A percentile compares a stretch with the other conserved stretches of the same genome.
These are phyloP conservation scores for Diaporthe australafricana DNA, from an alignment of 2,329 filamentous ascomycete genomes.

Conservation along the genomic window DNA sequence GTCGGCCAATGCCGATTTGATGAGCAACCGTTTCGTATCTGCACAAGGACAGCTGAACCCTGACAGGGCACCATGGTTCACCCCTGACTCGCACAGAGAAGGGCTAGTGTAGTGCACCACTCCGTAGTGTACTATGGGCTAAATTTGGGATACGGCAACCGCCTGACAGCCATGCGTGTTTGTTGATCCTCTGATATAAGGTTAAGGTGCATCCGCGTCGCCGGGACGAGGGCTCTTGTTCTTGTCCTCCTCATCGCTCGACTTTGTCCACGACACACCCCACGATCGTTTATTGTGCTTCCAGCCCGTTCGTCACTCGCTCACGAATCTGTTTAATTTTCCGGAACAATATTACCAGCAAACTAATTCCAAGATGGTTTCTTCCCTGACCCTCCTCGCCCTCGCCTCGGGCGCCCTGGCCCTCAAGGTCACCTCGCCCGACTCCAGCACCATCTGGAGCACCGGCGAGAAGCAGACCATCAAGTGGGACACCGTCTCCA, in stretches of 20 bases:
- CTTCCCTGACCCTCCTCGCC: slow-evolving; percentile 34
- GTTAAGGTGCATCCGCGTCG: slow-evolving; percentile 16
- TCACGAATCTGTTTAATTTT: slow-evolving; percentile 4
- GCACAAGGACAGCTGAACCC: slow-evolving; percentile 23
- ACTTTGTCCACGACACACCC: slow-evolving; percentile 20
- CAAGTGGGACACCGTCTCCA: slow-evolving; percentile 34
- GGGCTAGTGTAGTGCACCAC: too few relatives aligned
- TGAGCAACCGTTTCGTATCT: slow-evolving; percentile 32
- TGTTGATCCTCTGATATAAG: slow-evolving; percentile 31
- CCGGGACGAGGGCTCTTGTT: slow-evolving; percentile 14
- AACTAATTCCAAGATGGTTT: slow-evolving; percentile 34
- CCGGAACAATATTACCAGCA: not conserved
- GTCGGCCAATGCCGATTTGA: slow-evolving; percentile 31
- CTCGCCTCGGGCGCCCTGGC: slow-evolving; percentile 35
- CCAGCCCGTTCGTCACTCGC: slow-evolving; percentile 33
- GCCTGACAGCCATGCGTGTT: not conserved
- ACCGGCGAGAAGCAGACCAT: slow-evolving; percentile 36
- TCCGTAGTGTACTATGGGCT: slow-evolving; percentile 24
- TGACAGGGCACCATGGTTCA: slow-evolving; percentile 10
- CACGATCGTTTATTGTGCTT: slow-evolving; percentile 27
- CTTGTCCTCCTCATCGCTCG: slow-evolving; percentile 1
- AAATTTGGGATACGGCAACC: slow-evolving; percentile 28
- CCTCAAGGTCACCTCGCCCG: slow-evolving; percentile 37
- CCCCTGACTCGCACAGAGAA: slow-evolving; percentile 18
- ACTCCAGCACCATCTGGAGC: slow-evolving; percentile 33